These are phyloP conservation scores for Maudiozyma bulderi DNA, from an alignment of 805 yeast genomes.

Conservation along the genomic window DNA sequence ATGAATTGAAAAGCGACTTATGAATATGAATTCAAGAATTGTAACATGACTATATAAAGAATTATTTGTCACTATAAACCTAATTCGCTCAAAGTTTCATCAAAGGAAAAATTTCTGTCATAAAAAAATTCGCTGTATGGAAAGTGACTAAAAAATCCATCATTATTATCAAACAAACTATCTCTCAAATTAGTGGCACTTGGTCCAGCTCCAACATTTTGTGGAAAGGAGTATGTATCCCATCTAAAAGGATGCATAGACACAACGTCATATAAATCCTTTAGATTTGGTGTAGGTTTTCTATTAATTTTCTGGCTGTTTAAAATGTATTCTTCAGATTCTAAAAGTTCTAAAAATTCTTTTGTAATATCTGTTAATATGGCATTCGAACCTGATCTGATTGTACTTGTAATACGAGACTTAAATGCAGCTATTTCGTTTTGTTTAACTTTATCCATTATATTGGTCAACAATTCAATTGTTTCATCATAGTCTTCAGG, in stretches of 20 bases:
- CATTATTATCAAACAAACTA: not conserved
- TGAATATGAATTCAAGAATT: not conserved
- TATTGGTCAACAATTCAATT: not conserved
- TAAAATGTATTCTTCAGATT: slow-evolving; percentile 1
- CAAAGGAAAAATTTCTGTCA: slow-evolving; percentile 6
- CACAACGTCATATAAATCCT: not conserved
- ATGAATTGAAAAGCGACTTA: not conserved
- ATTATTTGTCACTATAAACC: not conserved
- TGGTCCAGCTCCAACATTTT: not conserved
- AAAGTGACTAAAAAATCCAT: not conserved
- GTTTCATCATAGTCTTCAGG: not conserved
- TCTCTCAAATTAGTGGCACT: not conserved
- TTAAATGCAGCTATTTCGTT: not conserved
- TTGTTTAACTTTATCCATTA: not conserved
- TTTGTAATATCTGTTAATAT: slow-evolving; percentile 1
- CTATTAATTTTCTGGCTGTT: not conserved
- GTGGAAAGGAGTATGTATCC: not conserved
- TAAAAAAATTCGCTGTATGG: slow-evolving; percentile 3
- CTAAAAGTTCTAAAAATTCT: not conserved
- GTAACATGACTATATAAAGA: not conserved
- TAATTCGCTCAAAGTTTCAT: slow-evolving; percentile 1
- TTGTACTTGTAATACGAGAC: not conserved
- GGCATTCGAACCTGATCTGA: not conserved
- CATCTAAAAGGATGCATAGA: slow-evolving; percentile 1
- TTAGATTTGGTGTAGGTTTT: not conserved